Base-by-base conservation (phyloP, 164 flowering plant genomes). In the Piper betle region DNA sequence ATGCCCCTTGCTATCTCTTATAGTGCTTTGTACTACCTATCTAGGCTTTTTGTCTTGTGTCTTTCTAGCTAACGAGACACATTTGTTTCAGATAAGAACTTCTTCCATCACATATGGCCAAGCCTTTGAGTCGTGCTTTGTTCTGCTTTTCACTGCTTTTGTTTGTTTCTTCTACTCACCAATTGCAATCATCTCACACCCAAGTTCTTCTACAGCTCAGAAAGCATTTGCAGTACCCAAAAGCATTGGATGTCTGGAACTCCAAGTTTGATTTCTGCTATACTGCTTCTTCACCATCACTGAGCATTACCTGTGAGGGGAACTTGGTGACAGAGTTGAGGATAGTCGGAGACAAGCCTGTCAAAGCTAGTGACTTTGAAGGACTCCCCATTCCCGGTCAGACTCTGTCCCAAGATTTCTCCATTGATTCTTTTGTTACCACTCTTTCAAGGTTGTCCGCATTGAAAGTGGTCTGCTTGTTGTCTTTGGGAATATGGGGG, bases 401-500 rank as follows among this genome's bases (percentile, higher is more conserved):
- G 65, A 86, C 87, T 41, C 59, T 86, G 41, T 84, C 96, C 41
- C 68, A 62, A 58, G 68, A 59, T 38, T 86, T 89, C 78, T 84
- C 89, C 2, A 72, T 84, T 66, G 96, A 89, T 65, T 83, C 96
- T 50, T 79, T 89, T 64, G 73, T 83, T 0, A 71, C 83, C 12
- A 89, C 93, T 6, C 62, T 89, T 54, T 68, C 93, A 4, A 82
- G 89, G 69, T 64, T 89, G 18, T 75, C 66, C 57, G 78, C 66
- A 67, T 75, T 89, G 75, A 84, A 67, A 72, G 79, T 72, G 55
- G 84, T 89, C 57, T 70, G 80, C 53, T 66, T 89, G 59, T 87
- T 82, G 62, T 81, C 91, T 63, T 62, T 89, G 65, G 96, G 96
- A 37, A 80, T 89, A 18, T 89, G 96, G 96, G 96, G 96, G 40